Conservation (phyloP, 495 filamentous ascomycete genomes). For the Penicillium longicatenatum region DNA sequence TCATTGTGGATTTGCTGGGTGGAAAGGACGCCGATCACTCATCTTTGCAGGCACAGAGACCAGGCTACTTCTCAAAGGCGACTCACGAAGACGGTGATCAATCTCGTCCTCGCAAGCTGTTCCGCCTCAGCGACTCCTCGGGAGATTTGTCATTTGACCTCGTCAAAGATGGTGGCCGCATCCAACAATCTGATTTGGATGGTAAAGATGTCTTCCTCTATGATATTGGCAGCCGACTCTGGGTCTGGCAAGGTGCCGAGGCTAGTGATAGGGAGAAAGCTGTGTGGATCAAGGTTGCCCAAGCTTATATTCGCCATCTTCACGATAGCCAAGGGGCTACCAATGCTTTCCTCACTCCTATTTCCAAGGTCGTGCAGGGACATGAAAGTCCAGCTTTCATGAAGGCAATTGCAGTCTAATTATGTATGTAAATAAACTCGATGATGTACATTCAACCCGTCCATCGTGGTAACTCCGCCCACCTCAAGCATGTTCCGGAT, state of each 20-base stretch:
- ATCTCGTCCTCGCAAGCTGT: conserved; percentile 46
- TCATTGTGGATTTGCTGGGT: conserved; percentile 57
- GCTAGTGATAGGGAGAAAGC: conserved; percentile 57
- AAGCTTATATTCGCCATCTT: conserved; percentile 53
- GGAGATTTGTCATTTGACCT: conserved; percentile 54
- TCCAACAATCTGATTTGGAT: conserved; percentile 49
- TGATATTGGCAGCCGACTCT: conserved; percentile 52
- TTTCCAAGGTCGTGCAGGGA: conserved; percentile 55
- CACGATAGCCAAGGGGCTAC: conserved; percentile 39
- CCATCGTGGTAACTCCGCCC: too few relatives aligned
- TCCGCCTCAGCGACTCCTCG: conserved; percentile 56
- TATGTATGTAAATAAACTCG: not conserved
- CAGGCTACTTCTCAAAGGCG: conserved; percentile 31
- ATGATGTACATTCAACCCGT: not conserved
- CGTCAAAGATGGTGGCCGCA: conserved; percentile 49
- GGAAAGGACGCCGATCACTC: conserved; percentile 42
- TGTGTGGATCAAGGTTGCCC: conserved; percentile 58
- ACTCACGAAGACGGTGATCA: conserved; percentile 11
- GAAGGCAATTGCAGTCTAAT: conserved; percentile 29
- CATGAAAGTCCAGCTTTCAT: conserved; percentile 55
- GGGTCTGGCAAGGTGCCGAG: conserved; percentile 61
- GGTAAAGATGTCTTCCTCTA: conserved; percentile 61
- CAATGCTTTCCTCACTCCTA: conserved; percentile 47
- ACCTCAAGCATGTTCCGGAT: too few relatives aligned
- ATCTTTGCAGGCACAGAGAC: conserved; percentile 41